Evolutionary conservation across 495 filamentous ascomycete species (phyloP).

Genomic region (Tuber brumale): DNA sequence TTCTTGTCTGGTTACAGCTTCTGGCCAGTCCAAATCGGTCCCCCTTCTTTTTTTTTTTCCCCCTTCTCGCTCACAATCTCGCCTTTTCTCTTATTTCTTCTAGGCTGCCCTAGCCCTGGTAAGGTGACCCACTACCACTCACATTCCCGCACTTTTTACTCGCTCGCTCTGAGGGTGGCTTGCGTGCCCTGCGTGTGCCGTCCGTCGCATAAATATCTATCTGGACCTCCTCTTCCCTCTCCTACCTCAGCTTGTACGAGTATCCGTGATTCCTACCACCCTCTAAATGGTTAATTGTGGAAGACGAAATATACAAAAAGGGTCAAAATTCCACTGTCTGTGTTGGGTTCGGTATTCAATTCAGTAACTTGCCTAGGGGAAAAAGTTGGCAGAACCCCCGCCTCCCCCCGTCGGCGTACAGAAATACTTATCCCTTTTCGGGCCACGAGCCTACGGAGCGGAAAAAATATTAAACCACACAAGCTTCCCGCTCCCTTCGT

Average conservation of each 20-base stretch:
- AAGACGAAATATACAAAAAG: slow-evolving; percentile 3
- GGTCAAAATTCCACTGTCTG: background rate
- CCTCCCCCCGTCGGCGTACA: background rate
- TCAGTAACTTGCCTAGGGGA: background rate
- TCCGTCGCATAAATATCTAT: slow-evolving; percentile 1
- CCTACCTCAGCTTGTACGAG: background rate
- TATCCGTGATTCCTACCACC: background rate
- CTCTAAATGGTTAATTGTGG: slow-evolving; percentile 1
- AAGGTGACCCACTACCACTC: background rate
- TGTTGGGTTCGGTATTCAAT: slow-evolving; percentile 1
- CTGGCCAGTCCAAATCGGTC: background rate
- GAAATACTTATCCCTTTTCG: background rate
- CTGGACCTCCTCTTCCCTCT: background rate
- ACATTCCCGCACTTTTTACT: background rate
- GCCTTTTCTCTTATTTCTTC: background rate
- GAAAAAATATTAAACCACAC: slow-evolving; percentile 1
- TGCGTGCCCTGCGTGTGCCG: background rate
- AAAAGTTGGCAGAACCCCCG: background rate
- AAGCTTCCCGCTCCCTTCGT: background rate
- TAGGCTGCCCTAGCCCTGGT: background rate
- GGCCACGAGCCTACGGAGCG: background rate
- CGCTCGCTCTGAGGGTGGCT: background rate
- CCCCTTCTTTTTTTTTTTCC: background rate
- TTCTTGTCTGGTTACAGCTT: background rate
- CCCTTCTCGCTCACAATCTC: background rate